phyloP scores from a whole-genome alignment of 2,329 filamentous ascomycete genomes.

The Trichoderma sp. region DNA sequence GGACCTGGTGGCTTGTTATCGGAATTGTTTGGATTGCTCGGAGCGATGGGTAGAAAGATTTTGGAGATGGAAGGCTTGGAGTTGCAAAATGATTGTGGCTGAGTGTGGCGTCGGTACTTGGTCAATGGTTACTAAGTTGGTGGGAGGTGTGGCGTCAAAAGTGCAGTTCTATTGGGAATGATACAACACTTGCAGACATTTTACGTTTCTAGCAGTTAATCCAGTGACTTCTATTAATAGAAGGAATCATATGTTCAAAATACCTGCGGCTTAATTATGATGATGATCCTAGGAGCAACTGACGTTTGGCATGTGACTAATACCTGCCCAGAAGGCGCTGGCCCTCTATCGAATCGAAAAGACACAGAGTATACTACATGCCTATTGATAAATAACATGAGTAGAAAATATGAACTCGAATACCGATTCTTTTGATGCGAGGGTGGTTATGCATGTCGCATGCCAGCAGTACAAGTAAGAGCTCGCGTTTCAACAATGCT shows the following conservation, averaged over 20 bases:
- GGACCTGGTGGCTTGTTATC: background rate
- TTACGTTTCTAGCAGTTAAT: background rate
- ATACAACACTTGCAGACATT: background rate
- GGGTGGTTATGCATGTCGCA: background rate
- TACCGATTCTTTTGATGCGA: background rate
- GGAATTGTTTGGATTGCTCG: background rate
- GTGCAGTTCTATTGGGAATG: background rate
- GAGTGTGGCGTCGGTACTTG: background rate
- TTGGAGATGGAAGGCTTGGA: slow-evolving; percentile 13
- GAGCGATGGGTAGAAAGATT: slow-evolving; percentile 12
- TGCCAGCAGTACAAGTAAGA: background rate
- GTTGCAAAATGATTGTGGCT: slow-evolving; percentile 23
- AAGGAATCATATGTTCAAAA: background rate
- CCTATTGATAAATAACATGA: too few species aligned
- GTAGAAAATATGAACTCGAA: background rate
- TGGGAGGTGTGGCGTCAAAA: background rate
- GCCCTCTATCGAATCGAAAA: background rate
- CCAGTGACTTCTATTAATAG: background rate
- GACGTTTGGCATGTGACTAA: slow-evolving; percentile 11
- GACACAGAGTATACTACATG: background rate
- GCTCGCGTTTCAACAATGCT: slow-evolving; percentile 1
- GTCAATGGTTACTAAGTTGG: background rate
- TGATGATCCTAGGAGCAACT: background rate
- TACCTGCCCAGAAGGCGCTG: background rate
- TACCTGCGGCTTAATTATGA: background rate